Evolutionary conservation across 2,329 filamentous ascomycete species (phyloP), one percentile per base, ranked within the genome.

Genomic region (Rachicladosporium sp.): DNA sequence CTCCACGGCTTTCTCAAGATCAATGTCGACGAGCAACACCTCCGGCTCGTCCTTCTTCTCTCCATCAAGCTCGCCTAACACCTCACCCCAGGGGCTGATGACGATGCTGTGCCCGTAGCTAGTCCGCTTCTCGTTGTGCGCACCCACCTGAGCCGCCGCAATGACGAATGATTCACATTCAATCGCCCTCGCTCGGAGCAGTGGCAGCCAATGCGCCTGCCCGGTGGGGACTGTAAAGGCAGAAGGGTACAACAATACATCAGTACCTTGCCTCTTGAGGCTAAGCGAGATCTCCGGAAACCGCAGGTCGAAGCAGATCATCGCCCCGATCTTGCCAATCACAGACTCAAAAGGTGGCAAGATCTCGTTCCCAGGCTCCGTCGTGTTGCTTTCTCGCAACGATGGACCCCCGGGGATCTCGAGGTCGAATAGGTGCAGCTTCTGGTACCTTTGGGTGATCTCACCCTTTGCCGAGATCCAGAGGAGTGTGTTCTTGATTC

Each of bases 161-260:
- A 95, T 66, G 2, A 95, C 79, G 67, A 84, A 96, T 40, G 78
- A 77, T 63, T 95, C 83, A n/a, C 81, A 86, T 67, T 95, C 89
- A 44, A 95, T 85, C 8, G 89, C 89, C 35, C 89, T 70, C 3
- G 85, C 78, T 21, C 83, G 70, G 10, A 95, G 66, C 4, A 96
- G 64, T 2, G 75, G 68, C 53, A 86, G 78, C 89, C 89, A 96
- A 62, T 95, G 89, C 1, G 83, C 83, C 41, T 69, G 70, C 0
- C 89, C 89, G 0, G 89, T 95, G 1, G 81, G 77, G 0, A 93
- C 72, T 0, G 88, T 94, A 56, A 95, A 96, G 3, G 89, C 89
- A 4, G 83, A 89, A 0, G 89, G 89, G 55, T 89, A 95, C 1
- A 85, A 77, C 36, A 95, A 66, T 38, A 94, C 66, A 46, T 93